Base-by-base conservation (phyloP, 768 basidiomycete species). In the Podaxis sp. region DNA sequence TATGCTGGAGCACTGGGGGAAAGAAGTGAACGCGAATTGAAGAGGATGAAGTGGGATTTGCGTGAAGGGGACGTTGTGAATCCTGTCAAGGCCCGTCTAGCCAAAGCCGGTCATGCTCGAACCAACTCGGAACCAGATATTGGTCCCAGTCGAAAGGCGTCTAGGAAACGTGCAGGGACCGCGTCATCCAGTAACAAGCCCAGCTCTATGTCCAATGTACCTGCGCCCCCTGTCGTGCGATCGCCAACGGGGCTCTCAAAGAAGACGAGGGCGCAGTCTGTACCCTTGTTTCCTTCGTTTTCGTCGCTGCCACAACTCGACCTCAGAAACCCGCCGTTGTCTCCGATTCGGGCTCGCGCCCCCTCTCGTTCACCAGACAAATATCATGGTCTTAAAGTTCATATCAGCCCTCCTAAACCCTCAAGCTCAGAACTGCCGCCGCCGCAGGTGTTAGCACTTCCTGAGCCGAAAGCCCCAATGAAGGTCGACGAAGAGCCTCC, bases 311-410 rank as follows among this genome's bases (percentile, higher is more conserved):
- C 74, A 18, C 76, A 71, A 35, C 72, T 81, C 44, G 79, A 82
- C 67, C 72, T 81, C 55, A 72, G 72, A 55, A 78, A 79, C 54
- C 76, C 74, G 7, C 77, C 78, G 10, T 63, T 70, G 3, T 79
- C 79, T 32, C 79, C 79, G 4, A 73, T 72, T 54, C 74, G 74
- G 38, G 64, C 68, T 37, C 71, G 73, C 23, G 71, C 76, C 7
- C 71, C 69, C 55, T 79, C 79, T 11, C 73, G 75, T 9, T 77
- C 81, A 5, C 77, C 79, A 18, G 76, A 74, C n/a, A 82, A 78
- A 63, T 74, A 76, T 60, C 67, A 61, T 27, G 74, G 73, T 46
- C 64, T 68, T 18, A 75, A 71, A 52, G 59, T 77, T 14, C 73
- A 58, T 68, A 50, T 64, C 70, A 53, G 66, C 66, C 58, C 62